Evolutionary conservation across 331 rosid species (phyloP).

Genomic region (Acacia pycnantha): DNA sequence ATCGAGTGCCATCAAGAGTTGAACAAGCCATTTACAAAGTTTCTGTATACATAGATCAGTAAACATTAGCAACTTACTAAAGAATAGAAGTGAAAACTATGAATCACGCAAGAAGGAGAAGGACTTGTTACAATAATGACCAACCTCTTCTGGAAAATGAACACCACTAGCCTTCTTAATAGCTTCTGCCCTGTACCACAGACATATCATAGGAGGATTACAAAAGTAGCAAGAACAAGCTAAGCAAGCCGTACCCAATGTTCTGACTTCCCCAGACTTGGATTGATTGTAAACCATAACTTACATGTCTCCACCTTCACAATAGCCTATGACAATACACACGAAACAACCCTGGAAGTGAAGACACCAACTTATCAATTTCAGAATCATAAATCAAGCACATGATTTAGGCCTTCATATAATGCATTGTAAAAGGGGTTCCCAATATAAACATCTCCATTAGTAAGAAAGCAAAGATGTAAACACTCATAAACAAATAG

Average conservation of each 20-base stretch:
- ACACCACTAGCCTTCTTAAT: constrained; percentile 69
- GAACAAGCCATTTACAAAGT: constrained; percentile 99
- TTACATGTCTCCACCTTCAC: constrained; percentile 98
- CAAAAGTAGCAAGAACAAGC: constrained; percentile 1
- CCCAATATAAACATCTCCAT: neutral
- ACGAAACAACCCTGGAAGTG: constrained; percentile 90
- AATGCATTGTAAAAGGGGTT: constrained; percentile 4
- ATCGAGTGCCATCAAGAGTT: constrained; percentile 94
- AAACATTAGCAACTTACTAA: constrained; percentile 8
- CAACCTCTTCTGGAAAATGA: constrained; percentile 91
- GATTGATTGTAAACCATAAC: constrained; percentile 28
- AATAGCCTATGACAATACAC: constrained; percentile 86
- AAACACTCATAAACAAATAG: neutral
- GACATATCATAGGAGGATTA: constrained; percentile 7
- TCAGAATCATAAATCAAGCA: constrained; percentile 26
- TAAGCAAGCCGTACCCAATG: neutral
- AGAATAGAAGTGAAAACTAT: constrained; percentile 13
- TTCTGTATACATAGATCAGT: constrained; percentile 45
- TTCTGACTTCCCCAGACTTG: constrained; percentile 13
- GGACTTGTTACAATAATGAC: constrained; percentile 17
- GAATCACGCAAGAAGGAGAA: constrained; percentile 3
- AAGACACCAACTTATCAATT: constrained; percentile 16
- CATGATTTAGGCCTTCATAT: constrained; percentile 1
- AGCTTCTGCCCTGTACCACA: constrained; percentile 46
- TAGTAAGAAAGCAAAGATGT: neutral